These are phyloP conservation scores for Xylaria arbuscula DNA, from an alignment of 2,329 filamentous ascomycete species.

Conservation along the genomic window DNA sequence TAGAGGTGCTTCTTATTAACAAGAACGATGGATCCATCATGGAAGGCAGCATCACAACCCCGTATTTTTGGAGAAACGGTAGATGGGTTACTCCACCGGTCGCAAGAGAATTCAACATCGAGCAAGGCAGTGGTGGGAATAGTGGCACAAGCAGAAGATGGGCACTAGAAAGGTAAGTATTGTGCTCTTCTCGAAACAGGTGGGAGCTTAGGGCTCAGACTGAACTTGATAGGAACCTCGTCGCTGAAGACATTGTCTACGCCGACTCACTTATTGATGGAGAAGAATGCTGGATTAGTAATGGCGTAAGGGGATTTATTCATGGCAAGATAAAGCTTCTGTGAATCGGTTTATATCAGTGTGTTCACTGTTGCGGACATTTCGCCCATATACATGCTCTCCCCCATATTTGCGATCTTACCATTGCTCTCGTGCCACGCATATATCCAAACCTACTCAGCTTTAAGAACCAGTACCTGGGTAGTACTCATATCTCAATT, in stretches of 20 bases:
- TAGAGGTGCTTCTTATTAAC: slow-evolving; percentile 83
- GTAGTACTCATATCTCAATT: too few relatives aligned
- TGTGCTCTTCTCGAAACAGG: not conserved
- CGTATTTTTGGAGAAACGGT: slow-evolving; percentile 79
- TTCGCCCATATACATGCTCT: not conserved
- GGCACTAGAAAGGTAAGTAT: slow-evolving; percentile 73
- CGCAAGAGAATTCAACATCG: slow-evolving; percentile 52
- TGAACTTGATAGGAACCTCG: slow-evolving; percentile 62
- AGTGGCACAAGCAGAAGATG: slow-evolving; percentile 84
- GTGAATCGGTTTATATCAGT: slow-evolving; percentile 3
- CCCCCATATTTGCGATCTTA: not conserved
- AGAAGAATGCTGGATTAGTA: slow-evolving; percentile 89
- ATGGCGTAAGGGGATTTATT: slow-evolving; percentile 84
- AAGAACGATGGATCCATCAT: slow-evolving; percentile 71
- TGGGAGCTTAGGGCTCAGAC: slow-evolving; percentile 4
- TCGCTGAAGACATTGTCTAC: slow-evolving; percentile 71
- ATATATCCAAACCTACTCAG: too few relatives aligned
- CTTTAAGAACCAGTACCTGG: too few relatives aligned
- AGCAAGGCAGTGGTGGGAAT: slow-evolving; percentile 76
- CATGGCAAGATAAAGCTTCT: slow-evolving; percentile 52
- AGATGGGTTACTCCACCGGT: slow-evolving; percentile 84
- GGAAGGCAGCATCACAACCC: slow-evolving; percentile 85
- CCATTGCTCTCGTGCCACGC: too few relatives aligned
- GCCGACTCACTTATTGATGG: slow-evolving; percentile 71
- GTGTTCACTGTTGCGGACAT: not conserved